phyloP scores from a whole-genome alignment of 768 basidiomycete genomes.

The Agaricus blazei region DNA sequence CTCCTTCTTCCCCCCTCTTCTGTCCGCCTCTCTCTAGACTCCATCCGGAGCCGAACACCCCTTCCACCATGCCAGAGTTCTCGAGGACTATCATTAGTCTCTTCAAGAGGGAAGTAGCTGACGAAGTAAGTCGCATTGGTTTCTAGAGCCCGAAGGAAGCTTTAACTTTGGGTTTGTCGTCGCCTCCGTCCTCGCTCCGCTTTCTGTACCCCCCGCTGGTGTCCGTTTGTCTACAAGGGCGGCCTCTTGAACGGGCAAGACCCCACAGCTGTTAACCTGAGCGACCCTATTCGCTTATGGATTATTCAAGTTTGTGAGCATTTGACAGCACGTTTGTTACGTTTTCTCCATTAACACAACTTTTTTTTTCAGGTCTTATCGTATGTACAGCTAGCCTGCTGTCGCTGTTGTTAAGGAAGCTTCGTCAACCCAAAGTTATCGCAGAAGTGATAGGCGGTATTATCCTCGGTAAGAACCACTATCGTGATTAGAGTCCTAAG shows the following conservation, averaged over 20 bases:
- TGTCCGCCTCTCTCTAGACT: too few relatives aligned
- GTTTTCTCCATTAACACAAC: background rate
- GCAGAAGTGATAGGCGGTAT: constrained; percentile 87
- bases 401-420: constrained; percentile 62
- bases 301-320: constrained; percentile 67
- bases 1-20: background rate
- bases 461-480: constrained; percentile 50
- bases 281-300: constrained; percentile 74
- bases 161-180: constrained; percentile 1
- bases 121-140: constrained; percentile 28
- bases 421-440: constrained; percentile 83
- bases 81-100: constrained; percentile 31
- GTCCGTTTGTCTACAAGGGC: constrained; percentile 36
- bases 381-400: constrained; percentile 73
- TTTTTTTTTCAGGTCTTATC: constrained; percentile 59
- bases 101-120: constrained; percentile 32
- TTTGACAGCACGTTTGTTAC: too few relatives aligned
- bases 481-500: too few relatives aligned
- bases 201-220: background rate
- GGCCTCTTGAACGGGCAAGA: constrained; percentile 74
- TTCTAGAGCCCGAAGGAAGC: background rate
- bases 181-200: background rate
- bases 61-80: constrained; percentile 31
- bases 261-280: constrained; percentile 56
- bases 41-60: background rate